These are phyloP conservation scores for Trifolium pratense DNA, from an alignment of 306 rosid species.

Conservation along the genomic window DNA sequence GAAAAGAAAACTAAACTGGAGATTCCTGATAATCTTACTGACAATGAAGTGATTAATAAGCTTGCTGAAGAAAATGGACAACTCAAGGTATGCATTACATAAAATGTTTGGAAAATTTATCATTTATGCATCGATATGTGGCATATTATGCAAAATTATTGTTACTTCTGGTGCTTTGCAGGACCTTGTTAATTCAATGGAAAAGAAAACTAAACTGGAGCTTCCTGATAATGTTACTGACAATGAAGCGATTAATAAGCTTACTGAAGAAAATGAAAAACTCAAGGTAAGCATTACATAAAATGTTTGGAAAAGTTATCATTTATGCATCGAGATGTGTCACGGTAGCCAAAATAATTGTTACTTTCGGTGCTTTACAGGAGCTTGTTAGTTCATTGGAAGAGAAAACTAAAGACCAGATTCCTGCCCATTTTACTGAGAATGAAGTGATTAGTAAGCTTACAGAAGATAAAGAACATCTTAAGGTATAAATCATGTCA, in stretches of 20 bases:
- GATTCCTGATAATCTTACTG: slow-evolving; percentile 50
- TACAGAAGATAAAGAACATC: slow-evolving; percentile 71
- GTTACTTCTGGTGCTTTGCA: slow-evolving; percentile 17
- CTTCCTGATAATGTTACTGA: slow-evolving; percentile 52
- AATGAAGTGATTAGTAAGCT: slow-evolving; percentile 61
- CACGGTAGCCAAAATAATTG: slow-evolving; percentile 12
- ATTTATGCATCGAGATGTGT: not conserved
- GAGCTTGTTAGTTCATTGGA: slow-evolving; percentile 39
- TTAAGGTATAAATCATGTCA: slow-evolving; percentile 28
- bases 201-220: slow-evolving; percentile 45
- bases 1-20: slow-evolving; percentile 44
- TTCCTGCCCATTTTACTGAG: slow-evolving; percentile 53
- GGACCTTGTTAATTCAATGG: slow-evolving; percentile 38
- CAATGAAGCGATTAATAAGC: slow-evolving; percentile 58
- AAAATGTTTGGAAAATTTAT: slow-evolving; percentile 7
- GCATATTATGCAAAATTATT: slow-evolving; percentile 16
- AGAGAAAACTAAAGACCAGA: slow-evolving; percentile 43
- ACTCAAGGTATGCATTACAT: slow-evolving; percentile 55
- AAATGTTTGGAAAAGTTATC: slow-evolving; percentile 3
- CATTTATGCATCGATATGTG: not conserved
- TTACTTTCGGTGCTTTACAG: slow-evolving; percentile 27
- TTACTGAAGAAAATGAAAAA: slow-evolving; percentile 71
- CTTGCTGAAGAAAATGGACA: slow-evolving; percentile 74
- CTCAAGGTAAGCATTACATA: slow-evolving; percentile 55
- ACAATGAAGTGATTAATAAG: slow-evolving; percentile 57